phyloP scores from a whole-genome alignment of 1,284 basidiomycete genomes.

The Megacollybia platyphylla region DNA sequence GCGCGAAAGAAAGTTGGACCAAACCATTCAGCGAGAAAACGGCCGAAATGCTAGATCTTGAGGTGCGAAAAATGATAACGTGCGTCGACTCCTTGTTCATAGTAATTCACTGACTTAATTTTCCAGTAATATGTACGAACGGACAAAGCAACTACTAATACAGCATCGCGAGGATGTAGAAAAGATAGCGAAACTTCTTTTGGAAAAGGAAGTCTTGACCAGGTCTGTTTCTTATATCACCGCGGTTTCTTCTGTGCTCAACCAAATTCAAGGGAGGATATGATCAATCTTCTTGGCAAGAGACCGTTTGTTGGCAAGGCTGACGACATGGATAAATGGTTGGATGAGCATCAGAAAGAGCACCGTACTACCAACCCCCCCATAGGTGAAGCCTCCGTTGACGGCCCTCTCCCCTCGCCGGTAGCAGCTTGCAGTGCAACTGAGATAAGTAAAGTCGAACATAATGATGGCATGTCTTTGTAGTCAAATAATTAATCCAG shows the following conservation, averaged over 20 bases:
- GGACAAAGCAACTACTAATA: constrained; percentile 76
- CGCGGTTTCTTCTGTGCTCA: background rate
- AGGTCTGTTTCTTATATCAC: constrained; percentile 34
- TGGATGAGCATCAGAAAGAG: constrained; percentile 54
- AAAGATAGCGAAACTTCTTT: constrained; percentile 82
- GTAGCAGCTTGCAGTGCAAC: constrained; percentile 27
- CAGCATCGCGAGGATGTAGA: constrained; percentile 84
- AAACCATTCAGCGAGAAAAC: constrained; percentile 99
- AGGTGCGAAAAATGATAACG: constrained; percentile 93
- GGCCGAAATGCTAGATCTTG: constrained; percentile 82
- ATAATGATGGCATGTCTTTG: constrained; percentile 13
- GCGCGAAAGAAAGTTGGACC: constrained; percentile 80
- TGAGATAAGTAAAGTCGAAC: constrained; percentile 9
- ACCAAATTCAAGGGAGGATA: constrained; percentile 46
- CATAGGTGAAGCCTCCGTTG: constrained; percentile 11
- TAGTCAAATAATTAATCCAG: background rate
- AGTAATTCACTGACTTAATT: background rate
- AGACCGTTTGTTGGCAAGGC: constrained; percentile 69
- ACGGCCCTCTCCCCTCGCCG: constrained; percentile 32
- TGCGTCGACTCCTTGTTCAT: constrained; percentile 19
- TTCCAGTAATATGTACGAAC: constrained; percentile 63
- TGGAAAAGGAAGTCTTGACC: constrained; percentile 93
- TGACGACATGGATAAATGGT: constrained; percentile 92
- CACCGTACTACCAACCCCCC: background rate
- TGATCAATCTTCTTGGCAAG: constrained; percentile 77